A percentile compares a stretch with the other conserved stretches of the same genome.
Evolutionary conservation across 176 grass and related monocot genomes (phyloP).

Genomic region (Eragrostis curvula): DNA sequence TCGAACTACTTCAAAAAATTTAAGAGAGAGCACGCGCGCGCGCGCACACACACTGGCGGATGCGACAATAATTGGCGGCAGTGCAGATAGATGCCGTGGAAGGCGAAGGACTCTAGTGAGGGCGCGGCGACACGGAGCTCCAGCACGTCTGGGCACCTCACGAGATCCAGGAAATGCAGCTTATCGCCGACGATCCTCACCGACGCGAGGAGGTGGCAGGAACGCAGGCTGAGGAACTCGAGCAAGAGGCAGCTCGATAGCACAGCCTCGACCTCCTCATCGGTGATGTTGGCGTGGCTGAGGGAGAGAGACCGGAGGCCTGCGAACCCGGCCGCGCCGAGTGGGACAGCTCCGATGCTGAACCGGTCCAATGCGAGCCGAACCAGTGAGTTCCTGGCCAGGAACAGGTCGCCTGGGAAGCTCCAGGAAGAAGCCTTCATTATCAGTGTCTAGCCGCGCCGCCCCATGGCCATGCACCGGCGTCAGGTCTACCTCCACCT

Average conservation of each 20-base stretch:
- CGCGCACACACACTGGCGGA: too few species aligned
- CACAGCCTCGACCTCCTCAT: conserved; percentile 22
- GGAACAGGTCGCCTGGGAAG: conserved; percentile 34
- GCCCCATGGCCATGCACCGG: background rate
- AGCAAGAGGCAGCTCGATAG: conserved; percentile 41
- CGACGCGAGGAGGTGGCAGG: conserved; percentile 8
- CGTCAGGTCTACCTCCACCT: conserved; percentile 51
- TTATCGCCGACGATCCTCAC: conserved; percentile 34
- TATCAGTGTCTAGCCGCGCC: background rate
- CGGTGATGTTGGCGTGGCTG: conserved; percentile 40
- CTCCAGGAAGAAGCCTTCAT: background rate
- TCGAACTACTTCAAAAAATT: too few species aligned
- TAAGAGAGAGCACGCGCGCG: too few species aligned
- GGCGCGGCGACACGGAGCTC: conserved; percentile 37
- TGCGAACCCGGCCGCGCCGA: background rate
- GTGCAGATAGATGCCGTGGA: too few species aligned
- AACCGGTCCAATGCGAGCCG: conserved; percentile 42
- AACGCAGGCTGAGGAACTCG: conserved; percentile 50
- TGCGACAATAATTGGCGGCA: too few species aligned
- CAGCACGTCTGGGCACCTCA: conserved; percentile 24
- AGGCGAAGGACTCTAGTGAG: conserved; percentile 50
- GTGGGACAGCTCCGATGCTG: conserved; percentile 23
- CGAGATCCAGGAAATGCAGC: conserved; percentile 43
- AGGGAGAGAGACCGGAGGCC: conserved; percentile 31
- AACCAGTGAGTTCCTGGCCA: conserved; percentile 31